These are phyloP conservation scores for Phycomyces nitens DNA, from an alignment of 192 early-diverging fungal genomes.

Conservation along the genomic window DNA sequence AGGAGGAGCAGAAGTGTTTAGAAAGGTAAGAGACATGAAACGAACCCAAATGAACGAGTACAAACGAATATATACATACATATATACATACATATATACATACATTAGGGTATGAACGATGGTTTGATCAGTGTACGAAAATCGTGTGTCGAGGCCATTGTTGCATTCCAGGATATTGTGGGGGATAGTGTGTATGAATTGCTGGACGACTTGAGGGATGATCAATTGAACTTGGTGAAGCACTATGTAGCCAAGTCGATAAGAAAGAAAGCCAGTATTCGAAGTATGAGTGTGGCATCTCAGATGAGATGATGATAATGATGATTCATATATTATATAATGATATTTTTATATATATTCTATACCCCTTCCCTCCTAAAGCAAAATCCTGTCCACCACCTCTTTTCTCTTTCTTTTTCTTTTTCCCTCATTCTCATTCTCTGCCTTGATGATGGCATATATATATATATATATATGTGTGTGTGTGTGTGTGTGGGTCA, in stretches of 20 bases:
- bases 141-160: slow-evolving; percentile 35
- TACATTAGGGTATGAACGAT: slow-evolving; percentile 28
- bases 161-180: slow-evolving; percentile 34
- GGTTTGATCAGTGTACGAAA: slow-evolving; percentile 28
- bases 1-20: slow-evolving; percentile 27
- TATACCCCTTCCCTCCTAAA: background rate
- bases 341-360: background rate
- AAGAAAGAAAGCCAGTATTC: slow-evolving; percentile 31
- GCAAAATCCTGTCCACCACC: background rate
- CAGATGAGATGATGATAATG: slow-evolving; percentile 12
- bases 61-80: background rate
- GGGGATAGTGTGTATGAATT: slow-evolving; percentile 27
- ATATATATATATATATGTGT: no score
- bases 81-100: background rate
- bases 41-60: no score
- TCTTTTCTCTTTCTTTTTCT: background rate
- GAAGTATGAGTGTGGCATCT: slow-evolving; percentile 16
- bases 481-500: no score
- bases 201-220: slow-evolving; percentile 32
- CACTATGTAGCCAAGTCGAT: slow-evolving; percentile 32
- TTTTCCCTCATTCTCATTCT: background rate
- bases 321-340: no score
- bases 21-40: slow-evolving; percentile 20
- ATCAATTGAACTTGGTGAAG: slow-evolving; percentile 32
- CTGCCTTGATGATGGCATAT: background rate